These are phyloP conservation scores for Cupressus sempervirens DNA, from an alignment of 75 land plant species.

Conservation along the genomic window DNA sequence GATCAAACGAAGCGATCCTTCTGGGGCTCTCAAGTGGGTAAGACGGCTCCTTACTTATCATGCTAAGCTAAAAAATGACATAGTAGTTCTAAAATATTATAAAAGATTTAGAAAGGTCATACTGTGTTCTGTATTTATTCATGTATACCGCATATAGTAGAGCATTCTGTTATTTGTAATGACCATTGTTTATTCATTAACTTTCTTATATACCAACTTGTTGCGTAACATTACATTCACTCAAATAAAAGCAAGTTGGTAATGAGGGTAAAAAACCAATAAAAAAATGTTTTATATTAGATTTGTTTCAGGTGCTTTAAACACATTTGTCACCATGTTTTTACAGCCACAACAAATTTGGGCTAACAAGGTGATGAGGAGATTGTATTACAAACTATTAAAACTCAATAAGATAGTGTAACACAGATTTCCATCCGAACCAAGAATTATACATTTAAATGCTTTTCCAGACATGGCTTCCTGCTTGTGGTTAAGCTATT, in stretches of 20 bases:
- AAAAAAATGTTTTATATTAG: neutral
- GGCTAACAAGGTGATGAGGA: neutral
- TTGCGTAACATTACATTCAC: neutral
- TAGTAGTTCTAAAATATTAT: neutral
- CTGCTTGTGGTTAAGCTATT: neutral
- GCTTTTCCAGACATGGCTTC: neutral
- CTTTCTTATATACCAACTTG: neutral
- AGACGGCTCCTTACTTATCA: neutral
- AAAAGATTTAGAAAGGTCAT: neutral
- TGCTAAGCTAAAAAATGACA: neutral
- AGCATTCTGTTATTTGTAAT: neutral
- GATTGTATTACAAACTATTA: neutral
- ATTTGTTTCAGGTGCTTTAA: neutral
- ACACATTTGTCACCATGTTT: neutral
- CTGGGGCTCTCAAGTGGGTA: neutral
- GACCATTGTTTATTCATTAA: neutral
- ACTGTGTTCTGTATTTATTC: neutral
- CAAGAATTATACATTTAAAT: neutral
- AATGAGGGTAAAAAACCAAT: neutral
- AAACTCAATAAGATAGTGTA: neutral
- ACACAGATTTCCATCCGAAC: neutral
- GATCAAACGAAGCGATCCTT: neutral
- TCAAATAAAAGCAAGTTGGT: neutral
- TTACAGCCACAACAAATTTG: neutral
- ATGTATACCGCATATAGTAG: neutral